Evolutionary conservation across 2,329 filamentous ascomycete genomes (phyloP).

Genomic region (Boeremia exigua): DNA sequence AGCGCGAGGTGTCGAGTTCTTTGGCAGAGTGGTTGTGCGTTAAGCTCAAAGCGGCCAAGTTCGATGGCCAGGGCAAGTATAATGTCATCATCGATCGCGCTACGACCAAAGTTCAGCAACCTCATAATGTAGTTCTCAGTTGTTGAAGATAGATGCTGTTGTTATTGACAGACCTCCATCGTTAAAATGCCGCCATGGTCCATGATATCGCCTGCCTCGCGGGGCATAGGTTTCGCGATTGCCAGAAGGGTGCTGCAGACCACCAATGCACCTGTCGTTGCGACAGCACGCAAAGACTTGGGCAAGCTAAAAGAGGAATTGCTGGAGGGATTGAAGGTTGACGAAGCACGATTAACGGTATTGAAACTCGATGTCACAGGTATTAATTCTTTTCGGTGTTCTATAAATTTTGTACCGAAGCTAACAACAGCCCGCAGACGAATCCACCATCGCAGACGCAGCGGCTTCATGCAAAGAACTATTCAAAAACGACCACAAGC

Average conservation of each 20-base stretch:
- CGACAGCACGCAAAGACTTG: constrained; percentile 63
- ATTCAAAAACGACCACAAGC: constrained; percentile 60
- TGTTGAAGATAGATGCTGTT: constrained; percentile 9
- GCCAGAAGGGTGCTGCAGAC: constrained; percentile 63
- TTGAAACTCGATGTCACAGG: constrained; percentile 64
- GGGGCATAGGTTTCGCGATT: constrained; percentile 68
- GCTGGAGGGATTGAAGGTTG: constrained; percentile 57
- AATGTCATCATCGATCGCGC: constrained; percentile 40
- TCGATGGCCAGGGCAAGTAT: constrained; percentile 34
- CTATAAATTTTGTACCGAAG: not conserved
- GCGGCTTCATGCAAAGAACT: constrained; percentile 61
- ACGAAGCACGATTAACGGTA: constrained; percentile 57
- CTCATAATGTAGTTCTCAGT: not conserved
- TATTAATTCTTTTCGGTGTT: constrained; percentile 37
- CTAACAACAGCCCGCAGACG: constrained; percentile 54
- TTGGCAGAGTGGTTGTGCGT: not conserved
- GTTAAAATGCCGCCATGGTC: constrained; percentile 54
- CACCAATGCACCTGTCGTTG: constrained; percentile 64
- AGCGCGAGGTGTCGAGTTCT: no score
- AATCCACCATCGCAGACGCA: constrained; percentile 64
- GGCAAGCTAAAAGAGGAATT: constrained; percentile 57
- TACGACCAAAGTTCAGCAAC: constrained; percentile 15
- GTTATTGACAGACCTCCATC: not conserved
- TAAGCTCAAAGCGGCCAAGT: constrained; percentile 12
- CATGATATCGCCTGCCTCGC: constrained; percentile 64